These are phyloP conservation scores for Penicillium sp. DNA, from an alignment of 2,329 filamentous ascomycete species.

Conservation along the genomic window DNA sequence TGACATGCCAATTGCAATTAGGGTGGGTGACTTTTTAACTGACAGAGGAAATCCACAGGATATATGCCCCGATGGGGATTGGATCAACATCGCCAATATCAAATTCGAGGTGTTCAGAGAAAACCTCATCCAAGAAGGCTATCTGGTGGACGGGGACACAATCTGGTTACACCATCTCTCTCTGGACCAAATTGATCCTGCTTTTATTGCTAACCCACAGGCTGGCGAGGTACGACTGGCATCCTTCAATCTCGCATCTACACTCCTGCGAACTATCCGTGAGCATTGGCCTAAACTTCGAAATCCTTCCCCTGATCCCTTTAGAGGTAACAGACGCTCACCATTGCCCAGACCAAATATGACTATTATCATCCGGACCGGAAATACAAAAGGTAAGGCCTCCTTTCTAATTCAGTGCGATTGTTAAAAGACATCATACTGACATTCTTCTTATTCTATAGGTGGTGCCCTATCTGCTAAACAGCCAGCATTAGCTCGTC, in stretches of 20 bases:
- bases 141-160: background rate
- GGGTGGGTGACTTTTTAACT: background rate
- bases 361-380: background rate
- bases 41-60: background rate
- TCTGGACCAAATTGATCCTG: background rate
- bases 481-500: background rate
- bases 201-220: background rate
- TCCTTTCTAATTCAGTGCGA: background rate
- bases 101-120: background rate
- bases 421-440: background rate
- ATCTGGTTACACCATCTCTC: background rate
- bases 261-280: background rate
- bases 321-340: background rate
- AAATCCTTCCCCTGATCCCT: background rate
- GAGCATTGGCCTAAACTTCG: background rate
- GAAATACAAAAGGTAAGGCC: background rate
- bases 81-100: conserved; percentile 1
- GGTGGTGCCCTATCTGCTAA: background rate
- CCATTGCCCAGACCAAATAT: conserved; percentile 1
- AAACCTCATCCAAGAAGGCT: background rate
- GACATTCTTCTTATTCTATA: background rate
- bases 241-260: background rate
- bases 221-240: background rate
- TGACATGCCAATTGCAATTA: background rate
- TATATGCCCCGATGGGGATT: background rate